Evolutionary conservation across 208 protist genomes (phyloP).

Genomic region (Leishmania tarentolae): DNA sequence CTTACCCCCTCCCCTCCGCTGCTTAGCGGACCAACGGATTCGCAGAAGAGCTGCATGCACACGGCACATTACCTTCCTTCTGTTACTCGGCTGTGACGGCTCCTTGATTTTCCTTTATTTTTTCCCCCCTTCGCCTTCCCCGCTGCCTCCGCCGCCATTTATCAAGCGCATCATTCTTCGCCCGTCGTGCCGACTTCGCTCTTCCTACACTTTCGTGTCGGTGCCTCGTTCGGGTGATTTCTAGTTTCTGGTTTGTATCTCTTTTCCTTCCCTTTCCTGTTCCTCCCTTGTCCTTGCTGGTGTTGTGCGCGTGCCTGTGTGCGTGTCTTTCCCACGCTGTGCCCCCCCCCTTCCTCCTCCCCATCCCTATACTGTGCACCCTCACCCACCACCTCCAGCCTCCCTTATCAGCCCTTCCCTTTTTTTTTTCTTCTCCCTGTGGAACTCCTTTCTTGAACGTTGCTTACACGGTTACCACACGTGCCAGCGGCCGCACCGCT

Average conservation of each 20-base stretch:
- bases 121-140: neutral
- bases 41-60: neutral
- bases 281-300: neutral
- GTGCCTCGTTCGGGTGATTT: neutral
- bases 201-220: neutral
- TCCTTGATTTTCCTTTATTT: neutral
- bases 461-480: neutral
- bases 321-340: neutral
- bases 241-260: neutral
- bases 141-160: neutral
- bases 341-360: too few relatives aligned
- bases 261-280: conserved; percentile 2
- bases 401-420: neutral
- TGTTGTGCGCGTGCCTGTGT: neutral
- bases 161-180: neutral
- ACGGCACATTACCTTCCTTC: neutral
- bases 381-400: neutral
- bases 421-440: conserved; percentile 9
- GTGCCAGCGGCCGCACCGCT: neutral
- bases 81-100: neutral
- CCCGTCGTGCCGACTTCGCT: neutral
- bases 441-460: neutral
- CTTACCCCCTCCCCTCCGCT: neutral
- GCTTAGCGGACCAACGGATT: neutral
- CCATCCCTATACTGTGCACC: neutral